A percentile compares a stretch with the other conserved stretches of the same genome.
These are phyloP conservation scores for Teunomyces kruisii DNA, from an alignment of 805 yeast species.

Conservation along the genomic window DNA sequence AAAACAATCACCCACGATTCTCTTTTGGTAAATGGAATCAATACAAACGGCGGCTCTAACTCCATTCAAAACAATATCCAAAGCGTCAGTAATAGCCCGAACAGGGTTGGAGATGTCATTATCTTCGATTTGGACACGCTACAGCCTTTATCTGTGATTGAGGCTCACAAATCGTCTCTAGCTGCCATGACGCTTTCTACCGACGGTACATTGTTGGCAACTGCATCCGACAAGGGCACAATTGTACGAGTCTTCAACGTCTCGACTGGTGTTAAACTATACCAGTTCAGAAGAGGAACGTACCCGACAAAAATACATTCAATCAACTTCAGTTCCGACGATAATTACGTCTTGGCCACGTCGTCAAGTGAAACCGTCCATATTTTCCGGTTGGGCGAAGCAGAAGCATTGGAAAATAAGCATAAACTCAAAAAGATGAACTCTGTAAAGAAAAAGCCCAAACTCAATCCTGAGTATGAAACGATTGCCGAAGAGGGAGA, in stretches of 20 bases:
- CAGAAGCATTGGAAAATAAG: slow-evolving; percentile 40
- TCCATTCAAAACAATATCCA: slow-evolving; percentile 40
- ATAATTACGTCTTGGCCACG: slow-evolving; percentile 73
- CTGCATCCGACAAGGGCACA: slow-evolving; percentile 90
- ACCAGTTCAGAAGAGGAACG: slow-evolving; percentile 81
- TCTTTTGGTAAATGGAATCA: slow-evolving; percentile 39
- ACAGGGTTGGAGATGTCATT: slow-evolving; percentile 66
- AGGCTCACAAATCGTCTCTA: slow-evolving; percentile 81
- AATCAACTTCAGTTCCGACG: slow-evolving; percentile 70
- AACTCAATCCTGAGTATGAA: slow-evolving; percentile 16
- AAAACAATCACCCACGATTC: slow-evolving; percentile 48
- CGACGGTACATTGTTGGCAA: slow-evolving; percentile 80
- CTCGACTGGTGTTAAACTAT: slow-evolving; percentile 57
- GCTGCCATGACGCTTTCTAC: slow-evolving; percentile 66
- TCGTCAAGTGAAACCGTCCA: slow-evolving; percentile 93
- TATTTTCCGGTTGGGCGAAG: slow-evolving; percentile 71
- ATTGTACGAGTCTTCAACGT: slow-evolving; percentile 79
- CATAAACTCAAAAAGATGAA: slow-evolving; percentile 28
- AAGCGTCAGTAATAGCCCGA: slow-evolving; percentile 40
- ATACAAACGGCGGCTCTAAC: slow-evolving; percentile 41
- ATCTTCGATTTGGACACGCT: slow-evolving; percentile 74
- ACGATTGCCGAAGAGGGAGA: slow-evolving; percentile 30
- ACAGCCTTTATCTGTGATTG: slow-evolving; percentile 76
- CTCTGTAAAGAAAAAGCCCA: slow-evolving; percentile 9
- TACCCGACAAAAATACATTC: slow-evolving; percentile 81